Percentiles rank a stretch among this genome's conserved stretches.
phyloP scores from a whole-genome alignment of 441 rosid species.

The Hura crepitans region DNA sequence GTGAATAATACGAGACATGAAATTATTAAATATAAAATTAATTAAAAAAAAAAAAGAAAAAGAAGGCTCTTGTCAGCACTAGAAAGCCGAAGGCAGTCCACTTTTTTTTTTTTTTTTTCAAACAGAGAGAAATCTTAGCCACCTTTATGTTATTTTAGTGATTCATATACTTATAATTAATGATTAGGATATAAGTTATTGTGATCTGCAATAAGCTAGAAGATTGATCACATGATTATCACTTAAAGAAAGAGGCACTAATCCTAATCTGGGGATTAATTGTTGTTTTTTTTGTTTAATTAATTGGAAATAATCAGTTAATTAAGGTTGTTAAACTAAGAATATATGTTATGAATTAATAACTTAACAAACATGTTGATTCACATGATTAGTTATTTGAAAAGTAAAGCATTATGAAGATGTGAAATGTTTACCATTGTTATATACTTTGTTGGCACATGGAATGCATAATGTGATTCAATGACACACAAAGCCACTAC shows the following conservation, averaged over 20 bases:
- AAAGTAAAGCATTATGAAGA: neutral
- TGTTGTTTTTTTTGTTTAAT: no score
- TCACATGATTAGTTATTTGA: neutral
- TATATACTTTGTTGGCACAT: conserved; percentile 11
- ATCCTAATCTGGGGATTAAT: neutral
- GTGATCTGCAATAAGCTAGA: neutral
- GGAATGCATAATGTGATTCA: neutral
- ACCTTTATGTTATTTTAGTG: no score
- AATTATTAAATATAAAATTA: no score
- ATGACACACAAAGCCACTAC: conserved; percentile 7
- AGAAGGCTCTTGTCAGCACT: no score
- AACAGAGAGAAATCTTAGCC: no score
- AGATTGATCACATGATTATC: conserved; percentile 19
- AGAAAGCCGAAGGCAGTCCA: no score
- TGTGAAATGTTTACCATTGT: neutral
- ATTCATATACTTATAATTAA: neutral
- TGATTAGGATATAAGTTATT: neutral
- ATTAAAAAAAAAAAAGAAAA: no score
- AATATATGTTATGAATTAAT: neutral
- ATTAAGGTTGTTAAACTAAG: neutral
- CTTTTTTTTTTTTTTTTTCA: no score
- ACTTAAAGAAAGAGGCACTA: conserved; percentile 2
- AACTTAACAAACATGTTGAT: neutral
- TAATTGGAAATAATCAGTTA: conserved; percentile 3
- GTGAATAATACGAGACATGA: no score